Percentiles rank a stretch among this genome's conserved stretches.
These are phyloP conservation scores for Lachnellula suecica DNA, from an alignment of 2,329 filamentous ascomycete species.

Conservation along the genomic window DNA sequence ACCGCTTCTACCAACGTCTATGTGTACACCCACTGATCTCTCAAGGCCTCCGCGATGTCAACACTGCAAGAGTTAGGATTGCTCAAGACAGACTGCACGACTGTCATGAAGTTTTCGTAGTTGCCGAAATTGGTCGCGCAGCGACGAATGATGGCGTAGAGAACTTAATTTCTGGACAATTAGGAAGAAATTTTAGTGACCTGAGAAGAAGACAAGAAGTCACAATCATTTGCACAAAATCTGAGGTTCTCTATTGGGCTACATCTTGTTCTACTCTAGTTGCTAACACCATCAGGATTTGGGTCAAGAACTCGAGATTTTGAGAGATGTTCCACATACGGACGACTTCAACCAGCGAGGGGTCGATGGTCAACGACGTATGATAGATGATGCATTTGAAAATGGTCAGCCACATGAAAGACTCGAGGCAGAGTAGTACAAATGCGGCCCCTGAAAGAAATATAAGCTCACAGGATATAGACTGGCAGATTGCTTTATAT, in stretches of 20 bases:
- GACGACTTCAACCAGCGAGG: conserved; percentile 10
- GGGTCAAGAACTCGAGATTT: conserved; percentile 5
- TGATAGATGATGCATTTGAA: not conserved
- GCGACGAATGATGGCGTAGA: conserved; percentile 11
- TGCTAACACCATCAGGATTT: conserved; percentile 4
- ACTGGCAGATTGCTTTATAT: conserved; percentile 10
- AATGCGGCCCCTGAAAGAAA: not conserved
- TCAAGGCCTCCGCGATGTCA: conserved; percentile 14
- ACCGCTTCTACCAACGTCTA: not conserved
- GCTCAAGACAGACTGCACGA: conserved; percentile 13
- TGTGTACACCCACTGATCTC: conserved; percentile 6
- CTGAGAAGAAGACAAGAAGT: conserved; percentile 13
- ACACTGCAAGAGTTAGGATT: conserved; percentile 14
- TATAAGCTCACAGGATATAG: conserved; percentile 7
- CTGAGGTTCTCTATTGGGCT: conserved; percentile 8
- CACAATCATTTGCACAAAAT: conserved; percentile 16
- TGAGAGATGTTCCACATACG: conserved; percentile 11
- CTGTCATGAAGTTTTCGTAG: conserved; percentile 15
- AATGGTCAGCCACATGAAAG: not conserved
- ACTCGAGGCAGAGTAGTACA: not conserved
- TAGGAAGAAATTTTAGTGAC: conserved; percentile 11
- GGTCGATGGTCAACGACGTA: too few species aligned
- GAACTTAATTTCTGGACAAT: conserved; percentile 6
- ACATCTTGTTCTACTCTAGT: not conserved
- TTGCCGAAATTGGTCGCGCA: conserved; percentile 14